Percentiles rank a stretch among this genome's conserved stretches.
Conservation (phyloP, 768 basidiomycete genomes). For the Tylopilus vinaceipallidus region DNA sequence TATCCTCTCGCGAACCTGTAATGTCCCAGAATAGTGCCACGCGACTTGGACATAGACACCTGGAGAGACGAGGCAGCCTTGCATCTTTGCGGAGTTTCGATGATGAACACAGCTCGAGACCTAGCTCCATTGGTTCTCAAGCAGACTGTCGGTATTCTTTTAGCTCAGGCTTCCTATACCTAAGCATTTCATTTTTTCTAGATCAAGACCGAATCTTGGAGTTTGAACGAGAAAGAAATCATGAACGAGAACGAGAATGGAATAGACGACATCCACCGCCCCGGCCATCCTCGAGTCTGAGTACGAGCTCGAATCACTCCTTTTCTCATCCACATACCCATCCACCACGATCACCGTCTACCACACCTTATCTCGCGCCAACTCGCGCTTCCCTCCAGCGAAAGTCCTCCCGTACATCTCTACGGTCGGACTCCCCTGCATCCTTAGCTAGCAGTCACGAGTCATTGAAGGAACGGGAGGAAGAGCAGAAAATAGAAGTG, state of each 20-base stretch:
- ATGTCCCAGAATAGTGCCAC: slow-evolving; percentile 9
- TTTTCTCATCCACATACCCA: slow-evolving; percentile 36
- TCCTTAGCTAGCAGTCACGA: slow-evolving; percentile 37
- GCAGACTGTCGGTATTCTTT: slow-evolving; percentile 45
- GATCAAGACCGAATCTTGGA: slow-evolving; percentile 46
- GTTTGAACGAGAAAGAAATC: slow-evolving; percentile 41
- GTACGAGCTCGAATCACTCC: slow-evolving; percentile 33
- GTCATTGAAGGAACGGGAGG: slow-evolving; percentile 31
- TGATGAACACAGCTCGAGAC: slow-evolving; percentile 39
- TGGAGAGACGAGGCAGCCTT: slow-evolving; percentile 35
- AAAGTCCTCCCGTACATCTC: slow-evolving; percentile 33
- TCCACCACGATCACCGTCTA: slow-evolving; percentile 41
- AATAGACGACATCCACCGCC: slow-evolving; percentile 42
- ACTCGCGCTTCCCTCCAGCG: slow-evolving; percentile 32
- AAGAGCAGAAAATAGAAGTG: slow-evolving; percentile 34
- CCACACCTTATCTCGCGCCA: slow-evolving; percentile 35
- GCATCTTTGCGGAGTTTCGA: slow-evolving; percentile 44
- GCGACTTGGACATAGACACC: slow-evolving; percentile 4
- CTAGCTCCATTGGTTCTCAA: slow-evolving; percentile 48
- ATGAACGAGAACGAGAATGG: slow-evolving; percentile 55
- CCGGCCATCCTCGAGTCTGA: slow-evolving; percentile 47
- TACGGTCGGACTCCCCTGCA: slow-evolving; percentile 43
- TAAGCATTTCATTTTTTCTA: slow-evolving; percentile 20
- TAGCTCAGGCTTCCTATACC: not conserved
- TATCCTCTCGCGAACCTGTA: slow-evolving; percentile 16